phyloP scores from a whole-genome alignment of 768 basidiomycete genomes.

The Imleria badia region DNA sequence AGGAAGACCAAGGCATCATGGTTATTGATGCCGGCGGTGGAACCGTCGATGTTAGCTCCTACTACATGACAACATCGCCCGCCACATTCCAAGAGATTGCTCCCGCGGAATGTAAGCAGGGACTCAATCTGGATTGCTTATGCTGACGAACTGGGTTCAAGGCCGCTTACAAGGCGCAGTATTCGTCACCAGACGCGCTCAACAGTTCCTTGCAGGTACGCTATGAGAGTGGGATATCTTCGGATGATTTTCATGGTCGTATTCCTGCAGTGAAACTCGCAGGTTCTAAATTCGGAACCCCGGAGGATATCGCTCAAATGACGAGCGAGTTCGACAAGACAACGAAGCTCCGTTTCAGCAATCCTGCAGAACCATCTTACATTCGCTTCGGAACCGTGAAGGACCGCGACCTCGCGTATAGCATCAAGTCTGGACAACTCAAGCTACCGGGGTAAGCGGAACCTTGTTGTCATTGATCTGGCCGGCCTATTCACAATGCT shows the following conservation, averaged over 20 bases:
- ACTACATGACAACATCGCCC: conserved; percentile 38
- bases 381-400: conserved; percentile 46
- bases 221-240: background rate
- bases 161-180: conserved; percentile 52
- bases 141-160: conserved; percentile 22
- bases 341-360: conserved; percentile 46
- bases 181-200: conserved; percentile 48
- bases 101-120: conserved; percentile 39
- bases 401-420: conserved; percentile 40
- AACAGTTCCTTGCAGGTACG: conserved; percentile 39
- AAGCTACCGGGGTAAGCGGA: conserved; percentile 37
- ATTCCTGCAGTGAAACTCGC: conserved; percentile 37
- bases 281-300: conserved; percentile 39
- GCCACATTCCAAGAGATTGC: conserved; percentile 49
- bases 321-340: conserved; percentile 44
- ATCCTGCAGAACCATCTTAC: conserved; percentile 40
- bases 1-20: conserved; percentile 48
- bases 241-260: background rate
- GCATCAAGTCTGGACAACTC: conserved; percentile 48
- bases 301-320: conserved; percentile 44
- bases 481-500: background rate
- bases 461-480: no score
- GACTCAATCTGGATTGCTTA: background rate
- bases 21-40: conserved; percentile 66
- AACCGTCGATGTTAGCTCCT: conserved; percentile 60